Percentiles rank a stretch among this genome's conserved stretches.
phyloP scores from a whole-genome alignment of 768 basidiomycete species.

The Suillus subalutaceus region DNA sequence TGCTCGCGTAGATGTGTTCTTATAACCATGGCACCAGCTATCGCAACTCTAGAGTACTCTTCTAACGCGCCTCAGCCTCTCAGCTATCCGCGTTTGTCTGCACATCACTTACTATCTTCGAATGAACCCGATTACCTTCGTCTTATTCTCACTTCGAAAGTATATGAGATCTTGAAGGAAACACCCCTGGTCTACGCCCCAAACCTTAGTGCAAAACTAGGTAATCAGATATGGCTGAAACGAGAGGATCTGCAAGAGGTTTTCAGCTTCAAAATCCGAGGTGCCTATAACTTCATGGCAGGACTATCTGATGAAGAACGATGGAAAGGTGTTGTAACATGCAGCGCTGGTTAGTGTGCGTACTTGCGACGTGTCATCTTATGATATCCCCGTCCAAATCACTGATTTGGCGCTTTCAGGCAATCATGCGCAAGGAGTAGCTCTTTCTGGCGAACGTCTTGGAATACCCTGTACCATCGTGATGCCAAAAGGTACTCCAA shows the following conservation, averaged over 20 bases:
- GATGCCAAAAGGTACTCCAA: slow-evolving; percentile 94
- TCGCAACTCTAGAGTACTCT: slow-evolving; percentile 66
- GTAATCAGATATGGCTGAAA: slow-evolving; percentile 95
- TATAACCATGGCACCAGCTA: slow-evolving; percentile 30
- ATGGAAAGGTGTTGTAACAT: slow-evolving; percentile 97
- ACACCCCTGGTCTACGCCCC: slow-evolving; percentile 89
- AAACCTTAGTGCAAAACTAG: slow-evolving; percentile 84
- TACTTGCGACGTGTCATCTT: slow-evolving; percentile 28
- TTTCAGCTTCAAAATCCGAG: slow-evolving; percentile 98
- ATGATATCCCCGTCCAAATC: slow-evolving; percentile 3
- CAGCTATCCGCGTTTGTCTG: slow-evolving; percentile 65
- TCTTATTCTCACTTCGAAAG: slow-evolving; percentile 86
- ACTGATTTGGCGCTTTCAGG: slow-evolving; percentile 49
- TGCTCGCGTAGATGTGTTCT: not conserved
- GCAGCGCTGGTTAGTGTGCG: slow-evolving; percentile 92
- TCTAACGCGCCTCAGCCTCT: slow-evolving; percentile 70
- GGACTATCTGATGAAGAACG: slow-evolving; percentile 83
- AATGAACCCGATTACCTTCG: slow-evolving; percentile 86
- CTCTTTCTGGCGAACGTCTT: slow-evolving; percentile 87
- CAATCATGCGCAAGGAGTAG: slow-evolving; percentile 98
- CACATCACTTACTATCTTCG: slow-evolving; percentile 64
- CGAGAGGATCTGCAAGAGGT: slow-evolving; percentile 97
- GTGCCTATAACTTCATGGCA: slow-evolving; percentile 99
- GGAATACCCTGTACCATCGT: slow-evolving; percentile 97
- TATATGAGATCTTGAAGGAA: slow-evolving; percentile 87